phyloP scores from a whole-genome alignment of 2,329 filamentous ascomycete genomes.

The Talaromyces sp. region DNA sequence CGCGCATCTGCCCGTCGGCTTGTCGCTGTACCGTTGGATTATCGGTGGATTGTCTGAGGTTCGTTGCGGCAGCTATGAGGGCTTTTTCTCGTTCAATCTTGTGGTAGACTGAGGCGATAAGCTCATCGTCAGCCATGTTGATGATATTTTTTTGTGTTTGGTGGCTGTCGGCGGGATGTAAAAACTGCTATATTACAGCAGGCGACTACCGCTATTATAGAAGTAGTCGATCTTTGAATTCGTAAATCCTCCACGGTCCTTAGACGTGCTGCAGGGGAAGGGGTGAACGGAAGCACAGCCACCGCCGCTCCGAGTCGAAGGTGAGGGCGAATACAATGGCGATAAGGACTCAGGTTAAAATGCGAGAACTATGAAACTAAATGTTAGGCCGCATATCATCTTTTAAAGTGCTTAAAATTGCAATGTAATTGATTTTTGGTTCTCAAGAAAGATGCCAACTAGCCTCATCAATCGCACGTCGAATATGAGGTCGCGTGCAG shows the following conservation, averaged over 20 bases:
- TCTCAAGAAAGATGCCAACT: background rate
- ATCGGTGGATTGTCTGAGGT: conserved; percentile 93
- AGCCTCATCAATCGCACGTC: background rate
- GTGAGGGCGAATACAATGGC: background rate
- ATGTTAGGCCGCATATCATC: conserved; percentile 9
- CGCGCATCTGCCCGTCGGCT: conserved; percentile 89
- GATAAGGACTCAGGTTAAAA: conserved; percentile 14
- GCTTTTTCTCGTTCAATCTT: conserved; percentile 98
- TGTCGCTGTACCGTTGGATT: conserved; percentile 88
- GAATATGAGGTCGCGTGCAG: conserved; percentile 6
- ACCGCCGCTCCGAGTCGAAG: conserved; percentile 15
- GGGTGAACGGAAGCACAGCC: conserved; percentile 17
- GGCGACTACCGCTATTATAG: background rate
- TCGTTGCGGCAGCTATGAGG: conserved; percentile 87
- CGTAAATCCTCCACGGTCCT: background rate
- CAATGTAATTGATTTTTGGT: background rate
- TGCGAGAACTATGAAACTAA: conserved; percentile 18
- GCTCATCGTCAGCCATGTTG: conserved; percentile 59
- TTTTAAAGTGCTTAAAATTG: background rate
- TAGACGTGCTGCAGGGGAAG: background rate
- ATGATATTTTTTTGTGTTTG: conserved; percentile 16
- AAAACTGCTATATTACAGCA: background rate
- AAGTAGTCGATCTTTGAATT: background rate
- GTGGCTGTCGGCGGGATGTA: background rate
- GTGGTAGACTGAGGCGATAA: conserved; percentile 76